These are phyloP conservation scores for Nicotiana rustica DNA, from an alignment of 305 asterid species.

Conservation along the genomic window DNA sequence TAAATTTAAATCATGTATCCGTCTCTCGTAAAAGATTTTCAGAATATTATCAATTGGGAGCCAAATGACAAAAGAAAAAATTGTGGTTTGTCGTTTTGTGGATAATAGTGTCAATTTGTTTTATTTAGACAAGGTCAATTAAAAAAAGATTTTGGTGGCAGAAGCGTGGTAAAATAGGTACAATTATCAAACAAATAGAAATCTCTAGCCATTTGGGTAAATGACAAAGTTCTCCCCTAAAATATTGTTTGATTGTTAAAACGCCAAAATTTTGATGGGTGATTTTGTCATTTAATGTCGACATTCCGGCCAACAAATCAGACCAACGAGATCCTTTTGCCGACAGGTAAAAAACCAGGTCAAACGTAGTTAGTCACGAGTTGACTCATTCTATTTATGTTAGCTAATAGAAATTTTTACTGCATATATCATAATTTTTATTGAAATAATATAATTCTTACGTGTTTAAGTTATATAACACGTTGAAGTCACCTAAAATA, in stretches of 20 bases:
- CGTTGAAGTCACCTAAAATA: no score
- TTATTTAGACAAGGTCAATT: slow-evolving; percentile 42
- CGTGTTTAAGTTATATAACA: no score
- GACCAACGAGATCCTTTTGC: slow-evolving; percentile 53
- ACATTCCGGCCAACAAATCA: slow-evolving; percentile 58
- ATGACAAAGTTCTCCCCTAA: slow-evolving; percentile 27
- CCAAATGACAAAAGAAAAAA: slow-evolving; percentile 38
- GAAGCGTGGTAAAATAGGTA: slow-evolving; percentile 37
- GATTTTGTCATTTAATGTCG: slow-evolving; percentile 45
- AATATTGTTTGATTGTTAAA: neutral
- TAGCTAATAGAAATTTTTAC: no score
- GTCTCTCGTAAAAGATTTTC: no score
- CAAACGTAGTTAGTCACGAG: slow-evolving; percentile 48
- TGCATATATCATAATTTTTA: no score
- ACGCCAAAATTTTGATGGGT: slow-evolving; percentile 35
- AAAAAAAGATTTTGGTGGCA: slow-evolving; percentile 45
- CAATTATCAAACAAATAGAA: slow-evolving; percentile 34
- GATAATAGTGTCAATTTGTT: slow-evolving; percentile 3
- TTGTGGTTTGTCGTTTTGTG: slow-evolving; percentile 42
- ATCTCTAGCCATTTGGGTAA: neutral
- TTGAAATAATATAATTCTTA: no score
- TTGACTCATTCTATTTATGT: slow-evolving; percentile 37
- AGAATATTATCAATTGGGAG: slow-evolving; percentile 38
- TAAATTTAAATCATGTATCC: no score
- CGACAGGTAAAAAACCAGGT: slow-evolving; percentile 54